Base-by-base conservation (phyloP, 2,329 filamentous ascomycete genomes). In the Penicillium hordei region DNA sequence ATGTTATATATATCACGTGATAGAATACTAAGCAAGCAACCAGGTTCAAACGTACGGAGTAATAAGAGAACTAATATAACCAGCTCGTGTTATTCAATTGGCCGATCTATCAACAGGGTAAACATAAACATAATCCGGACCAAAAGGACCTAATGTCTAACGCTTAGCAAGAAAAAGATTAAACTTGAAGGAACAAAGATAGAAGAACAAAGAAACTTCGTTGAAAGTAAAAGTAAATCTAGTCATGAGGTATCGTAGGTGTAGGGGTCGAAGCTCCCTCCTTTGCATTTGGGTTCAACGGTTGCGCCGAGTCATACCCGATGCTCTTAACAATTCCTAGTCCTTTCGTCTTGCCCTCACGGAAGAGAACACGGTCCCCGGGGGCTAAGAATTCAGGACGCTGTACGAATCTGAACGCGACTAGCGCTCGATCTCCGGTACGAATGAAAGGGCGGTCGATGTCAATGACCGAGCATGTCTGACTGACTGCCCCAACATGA, bases 401-500 rank as follows among this genome's bases (percentile, higher is more conserved):
- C 74, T 97, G 94, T 4, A 97, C 89, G 70, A 99, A 99, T 10
- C 89, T 87, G 78, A 99, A 99, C 0, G 93, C 94, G 1, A 99
- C 94, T 0, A 88, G 88, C 2, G 94, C 94, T n/a, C 93, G 83
- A 73, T 97, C 94, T 10, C 94, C 94, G 0, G 93, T 97, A 8
- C 94, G 86, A 64, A 99, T 97, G 68, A 93, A 94, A 27, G 90
- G 89, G n/a, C 93, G 87, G 72, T 99, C 94, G 64, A 99, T 94
- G 70, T 97, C 94, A 69, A 99, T 96, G 71, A 99, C 97, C 12
- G 92, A 88, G 71, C 94, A 99, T 0, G 94, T 99, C 77, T 99
- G 94, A 40, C 89, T 91, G 43, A 99, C 90, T 0, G 94, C 90
- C 0, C 94, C 94, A 5, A 99, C 93, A 68, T 99, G 94, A 23